Evolutionary conservation across 352 stramenopile genomes (phyloP), one percentile per base, ranked within the genome.

Genomic region (Globisporangium middletonii): DNA sequence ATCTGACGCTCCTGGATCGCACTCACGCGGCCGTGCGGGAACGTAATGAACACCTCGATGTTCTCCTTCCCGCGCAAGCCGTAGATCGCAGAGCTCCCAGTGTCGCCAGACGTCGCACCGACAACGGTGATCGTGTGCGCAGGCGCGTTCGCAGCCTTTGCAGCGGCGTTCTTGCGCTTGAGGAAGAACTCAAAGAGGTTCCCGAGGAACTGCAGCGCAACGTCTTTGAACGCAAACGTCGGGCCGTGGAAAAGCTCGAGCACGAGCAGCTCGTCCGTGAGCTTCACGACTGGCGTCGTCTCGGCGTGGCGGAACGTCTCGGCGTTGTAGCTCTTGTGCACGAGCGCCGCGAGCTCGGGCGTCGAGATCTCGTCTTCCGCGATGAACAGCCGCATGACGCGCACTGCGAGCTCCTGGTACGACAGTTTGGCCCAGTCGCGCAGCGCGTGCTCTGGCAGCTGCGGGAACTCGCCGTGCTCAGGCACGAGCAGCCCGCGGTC

Each of bases 171-270:
- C 68, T 89, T 91, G 57, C 88, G 81, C 62, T 94, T 81, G 48
- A 99, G 73, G 64, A 99, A 99, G 74, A 99, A 99, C 82, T 99
- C 96, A 64, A 99, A 99, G 33, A 99, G 88, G 69, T 99, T 98
- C 55, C 97, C 97, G 16, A 99, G 79, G 73, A 99, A 99, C 80
- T 99, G 96, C 37, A 99, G 74, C 54, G 97, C 97, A 53, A 99
- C 97, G 77, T 99, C 97, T 79, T 99, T 99, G 81, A 99, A 99
- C 23, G 97, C 97, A 71, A 99, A 99, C 41, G 97, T 99, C 27
- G 97, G 97, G 60, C 97, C 97, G 68, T 99, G 97, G 79, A 99
- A 99, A 33, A 99, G 91, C 83, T 99, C 97, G 63, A 99, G 78
- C 51, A 98, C 79, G 55, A 89, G 81, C 65, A 94, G 69, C 55